A percentile compares a stretch with the other conserved stretches of the same genome.
These are phyloP conservation scores for Gonium pectorale DNA, from an alignment of 139 green algal genomes.

Conservation along the genomic window DNA sequence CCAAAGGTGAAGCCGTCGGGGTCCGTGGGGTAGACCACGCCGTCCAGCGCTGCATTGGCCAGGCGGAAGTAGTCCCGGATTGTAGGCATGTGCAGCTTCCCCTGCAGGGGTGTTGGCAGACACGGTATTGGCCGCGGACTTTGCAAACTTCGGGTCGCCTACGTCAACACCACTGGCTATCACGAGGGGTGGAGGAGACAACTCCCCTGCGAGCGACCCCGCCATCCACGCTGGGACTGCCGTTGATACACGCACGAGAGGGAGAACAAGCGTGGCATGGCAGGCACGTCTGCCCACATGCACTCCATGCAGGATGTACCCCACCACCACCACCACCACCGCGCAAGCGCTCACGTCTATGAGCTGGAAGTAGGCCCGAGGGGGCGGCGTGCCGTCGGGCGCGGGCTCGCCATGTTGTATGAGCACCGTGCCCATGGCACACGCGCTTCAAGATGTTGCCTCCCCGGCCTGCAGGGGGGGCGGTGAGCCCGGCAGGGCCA, in stretches of 20 bases:
- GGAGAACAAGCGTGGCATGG: too few species aligned
- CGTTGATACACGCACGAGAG: too few species aligned
- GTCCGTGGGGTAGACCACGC: conserved; percentile 24
- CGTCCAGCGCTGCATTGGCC: conserved; percentile 12
- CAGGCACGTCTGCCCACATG: too few species aligned
- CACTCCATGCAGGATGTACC: too few species aligned
- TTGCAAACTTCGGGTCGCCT: background rate
- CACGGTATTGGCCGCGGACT: background rate
- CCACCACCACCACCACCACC: background rate
- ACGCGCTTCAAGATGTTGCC: too few species aligned
- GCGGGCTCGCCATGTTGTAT: conserved; percentile 5
- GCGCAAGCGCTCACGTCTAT: background rate
- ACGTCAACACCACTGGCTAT: too few species aligned
- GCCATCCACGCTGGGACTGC: too few species aligned
- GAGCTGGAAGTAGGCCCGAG: conserved; percentile 24
- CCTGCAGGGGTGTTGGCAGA: conserved; percentile 4
- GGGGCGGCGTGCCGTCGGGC: conserved; percentile 14
- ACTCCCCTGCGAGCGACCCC: too few species aligned
- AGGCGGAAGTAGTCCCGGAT: conserved; percentile 37
- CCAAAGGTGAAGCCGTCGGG: conserved; percentile 36
- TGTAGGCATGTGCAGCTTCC: conserved; percentile 42
- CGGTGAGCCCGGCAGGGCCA: too few species aligned
- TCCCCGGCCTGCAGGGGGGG: too few species aligned
- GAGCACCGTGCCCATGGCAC: conserved; percentile 18
- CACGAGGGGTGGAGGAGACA: too few species aligned